These are phyloP conservation scores for Metarhizium album DNA, from an alignment of 2,329 filamentous ascomycete genomes.

Conservation along the genomic window DNA sequence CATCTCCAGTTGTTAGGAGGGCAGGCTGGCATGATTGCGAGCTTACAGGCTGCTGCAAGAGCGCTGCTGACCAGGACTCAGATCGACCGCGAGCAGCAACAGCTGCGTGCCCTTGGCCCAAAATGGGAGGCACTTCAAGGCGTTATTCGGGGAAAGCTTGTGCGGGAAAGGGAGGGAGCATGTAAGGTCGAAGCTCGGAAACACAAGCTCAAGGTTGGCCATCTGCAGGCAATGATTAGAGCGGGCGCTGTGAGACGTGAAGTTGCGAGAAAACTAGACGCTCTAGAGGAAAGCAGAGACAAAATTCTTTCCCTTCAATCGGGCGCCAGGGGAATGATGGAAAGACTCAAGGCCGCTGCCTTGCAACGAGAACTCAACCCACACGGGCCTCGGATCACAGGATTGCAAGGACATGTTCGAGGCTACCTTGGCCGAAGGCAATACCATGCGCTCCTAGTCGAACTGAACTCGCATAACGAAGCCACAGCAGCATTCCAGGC, in stretches of 20 bases:
- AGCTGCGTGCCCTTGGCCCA: slow-evolving; percentile 37
- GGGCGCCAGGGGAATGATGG: slow-evolving; percentile 49
- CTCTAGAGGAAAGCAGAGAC: slow-evolving; percentile 33
- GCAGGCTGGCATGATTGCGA: slow-evolving; percentile 37
- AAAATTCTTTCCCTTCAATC: slow-evolving; percentile 45
- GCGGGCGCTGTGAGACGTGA: slow-evolving; percentile 44
- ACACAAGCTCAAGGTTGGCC: slow-evolving; percentile 31
- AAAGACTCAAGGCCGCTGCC: slow-evolving; percentile 36
- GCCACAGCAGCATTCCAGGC: slow-evolving; percentile 64
- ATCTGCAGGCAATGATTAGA: slow-evolving; percentile 41
- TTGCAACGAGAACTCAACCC: slow-evolving; percentile 45
- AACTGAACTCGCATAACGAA: slow-evolving; percentile 57
- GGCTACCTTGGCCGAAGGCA: slow-evolving; percentile 54
- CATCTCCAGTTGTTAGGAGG: slow-evolving; percentile 42
- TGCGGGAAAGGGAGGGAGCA: slow-evolving; percentile 32
- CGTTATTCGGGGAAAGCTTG: slow-evolving; percentile 33
- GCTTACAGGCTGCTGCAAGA: slow-evolving; percentile 56
- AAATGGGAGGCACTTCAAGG: slow-evolving; percentile 37
- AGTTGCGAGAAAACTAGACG: slow-evolving; percentile 35
- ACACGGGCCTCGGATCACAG: slow-evolving; percentile 44
- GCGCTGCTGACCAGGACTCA: slow-evolving; percentile 49
- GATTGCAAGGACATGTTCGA: slow-evolving; percentile 56
- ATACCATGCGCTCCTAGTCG: slow-evolving; percentile 52
- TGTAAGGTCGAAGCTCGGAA: slow-evolving; percentile 38
- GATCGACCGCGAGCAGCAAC: slow-evolving; percentile 38